A percentile compares a stretch with the other conserved stretches of the same genome.
Conservation (phyloP, 345 rosid species). For the Alliaria petiolata region DNA sequence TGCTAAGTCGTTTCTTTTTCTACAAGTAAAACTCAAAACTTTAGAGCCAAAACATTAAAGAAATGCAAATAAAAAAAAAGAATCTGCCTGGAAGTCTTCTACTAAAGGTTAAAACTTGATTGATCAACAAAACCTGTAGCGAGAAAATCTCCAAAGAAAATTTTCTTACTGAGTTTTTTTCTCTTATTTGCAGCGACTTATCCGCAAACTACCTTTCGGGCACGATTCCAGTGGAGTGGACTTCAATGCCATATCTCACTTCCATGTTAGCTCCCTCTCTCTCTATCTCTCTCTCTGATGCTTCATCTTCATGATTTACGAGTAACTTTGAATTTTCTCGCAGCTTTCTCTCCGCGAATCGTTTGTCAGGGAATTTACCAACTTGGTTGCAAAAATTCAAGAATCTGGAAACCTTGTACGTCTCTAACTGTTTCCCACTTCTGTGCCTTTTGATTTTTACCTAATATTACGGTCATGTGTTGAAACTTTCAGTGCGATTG, state of each 20-base stretch:
- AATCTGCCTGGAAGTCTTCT: no score
- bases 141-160: background rate
- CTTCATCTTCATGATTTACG: background rate
- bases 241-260: conserved; percentile 24
- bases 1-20: background rate
- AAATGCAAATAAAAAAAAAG: no score
- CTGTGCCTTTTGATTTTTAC: background rate
- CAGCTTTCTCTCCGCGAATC: conserved; percentile 43
- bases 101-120: no score
- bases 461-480: background rate
- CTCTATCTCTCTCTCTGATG: background rate
- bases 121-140: background rate
- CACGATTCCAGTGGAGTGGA: conserved; percentile 55
- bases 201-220: conserved; percentile 46
- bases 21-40: no score
- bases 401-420: conserved; percentile 41
- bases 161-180: background rate
- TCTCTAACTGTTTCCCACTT: background rate
- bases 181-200: background rate
- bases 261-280: conserved; percentile 41
- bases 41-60: no score
- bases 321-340: background rate
- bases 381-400: conserved; percentile 37
- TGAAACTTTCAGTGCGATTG: conserved; percentile 37
- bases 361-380: conserved; percentile 49